Conservation (phyloP, 139 green algal species). For the Picochlorum costavermella region DNA sequence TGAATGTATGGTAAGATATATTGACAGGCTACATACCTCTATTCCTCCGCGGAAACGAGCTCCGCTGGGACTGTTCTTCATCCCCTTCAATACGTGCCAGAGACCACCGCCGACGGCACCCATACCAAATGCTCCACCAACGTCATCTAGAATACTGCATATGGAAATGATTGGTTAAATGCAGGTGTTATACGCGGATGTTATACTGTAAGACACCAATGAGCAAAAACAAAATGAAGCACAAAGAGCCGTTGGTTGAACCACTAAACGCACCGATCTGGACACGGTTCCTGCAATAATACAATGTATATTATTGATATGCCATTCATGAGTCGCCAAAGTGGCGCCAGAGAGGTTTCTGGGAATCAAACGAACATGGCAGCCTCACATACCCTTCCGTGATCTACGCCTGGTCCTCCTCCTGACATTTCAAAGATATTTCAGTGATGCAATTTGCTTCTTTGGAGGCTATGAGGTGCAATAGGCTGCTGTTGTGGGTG, state of each 20-base stretch:
- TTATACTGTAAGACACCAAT: too few species aligned
- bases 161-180: not conserved
- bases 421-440: slow-evolving; percentile 4
- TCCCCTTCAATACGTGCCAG: slow-evolving; percentile 86
- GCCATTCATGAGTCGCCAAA: too few species aligned
- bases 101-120: slow-evolving; percentile 88
- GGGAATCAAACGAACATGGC: not conserved
- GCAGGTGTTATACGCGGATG: not conserved
- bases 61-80: slow-evolving; percentile 81
- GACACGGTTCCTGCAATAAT: slow-evolving; percentile 32
- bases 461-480: too few species aligned
- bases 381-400: slow-evolving; percentile 5
- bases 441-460: not conserved
- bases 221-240: too few species aligned
- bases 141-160: slow-evolving; percentile 90
- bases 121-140: slow-evolving; percentile 98
- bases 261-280: slow-evolving; percentile 20
- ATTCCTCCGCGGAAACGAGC: slow-evolving; percentile 69
- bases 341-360: too few species aligned
- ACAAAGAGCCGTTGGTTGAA: too few species aligned
- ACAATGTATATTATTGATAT: not conserved
- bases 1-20: not conserved
- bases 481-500: too few species aligned
- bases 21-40: slow-evolving; percentile 55
- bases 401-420: slow-evolving; percentile 16